These are phyloP conservation scores for Emmonsiellopsis sp. DNA, from an alignment of 2,329 filamentous ascomycete genomes.

Conservation along the genomic window DNA sequence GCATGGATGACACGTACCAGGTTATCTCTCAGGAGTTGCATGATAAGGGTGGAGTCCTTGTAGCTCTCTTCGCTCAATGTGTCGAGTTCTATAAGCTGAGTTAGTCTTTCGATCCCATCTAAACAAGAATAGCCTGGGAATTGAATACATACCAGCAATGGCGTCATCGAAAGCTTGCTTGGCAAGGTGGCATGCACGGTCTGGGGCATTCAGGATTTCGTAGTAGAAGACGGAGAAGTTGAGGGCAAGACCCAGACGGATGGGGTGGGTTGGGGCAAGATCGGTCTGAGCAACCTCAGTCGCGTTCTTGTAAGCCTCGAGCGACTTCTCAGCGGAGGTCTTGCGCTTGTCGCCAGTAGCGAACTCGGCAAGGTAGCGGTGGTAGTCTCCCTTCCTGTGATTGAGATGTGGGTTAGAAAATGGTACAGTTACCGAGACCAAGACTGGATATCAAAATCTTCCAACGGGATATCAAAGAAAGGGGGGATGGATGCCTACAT, in stretches of 20 bases:
- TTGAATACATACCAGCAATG: conserved; percentile 59
- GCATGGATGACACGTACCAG: conserved; percentile 49
- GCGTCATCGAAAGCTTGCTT: conserved; percentile 96
- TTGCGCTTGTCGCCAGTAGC: conserved; percentile 91
- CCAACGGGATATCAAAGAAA: neutral
- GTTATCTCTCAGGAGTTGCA: conserved; percentile 97
- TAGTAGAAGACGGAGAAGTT: conserved; percentile 99
- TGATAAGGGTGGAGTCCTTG: conserved; percentile 97
- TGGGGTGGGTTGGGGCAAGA: conserved; percentile 83
- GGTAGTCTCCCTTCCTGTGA: conserved; percentile 95
- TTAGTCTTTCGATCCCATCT: conserved; percentile 13
- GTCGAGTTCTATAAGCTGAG: conserved; percentile 62
- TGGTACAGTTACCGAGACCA: conserved; percentile 9
- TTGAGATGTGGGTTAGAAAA: conserved; percentile 31
- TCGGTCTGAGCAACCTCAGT: conserved; percentile 85
- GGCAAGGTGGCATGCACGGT: conserved; percentile 95
- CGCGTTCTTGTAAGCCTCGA: conserved; percentile 93
- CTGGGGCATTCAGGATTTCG: conserved; percentile 96
- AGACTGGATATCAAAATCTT: neutral
- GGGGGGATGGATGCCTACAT: conserved; percentile 52
- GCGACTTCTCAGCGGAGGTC: conserved; percentile 84
- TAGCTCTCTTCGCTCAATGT: conserved; percentile 97
- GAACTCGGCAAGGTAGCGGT: conserved; percentile 97
- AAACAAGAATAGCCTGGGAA: neutral
- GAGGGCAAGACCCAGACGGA: conserved; percentile 80